Evolutionary conservation across 2,329 filamentous ascomycete species (phyloP).

Genomic region (Coniochaeta hoffmannii): DNA sequence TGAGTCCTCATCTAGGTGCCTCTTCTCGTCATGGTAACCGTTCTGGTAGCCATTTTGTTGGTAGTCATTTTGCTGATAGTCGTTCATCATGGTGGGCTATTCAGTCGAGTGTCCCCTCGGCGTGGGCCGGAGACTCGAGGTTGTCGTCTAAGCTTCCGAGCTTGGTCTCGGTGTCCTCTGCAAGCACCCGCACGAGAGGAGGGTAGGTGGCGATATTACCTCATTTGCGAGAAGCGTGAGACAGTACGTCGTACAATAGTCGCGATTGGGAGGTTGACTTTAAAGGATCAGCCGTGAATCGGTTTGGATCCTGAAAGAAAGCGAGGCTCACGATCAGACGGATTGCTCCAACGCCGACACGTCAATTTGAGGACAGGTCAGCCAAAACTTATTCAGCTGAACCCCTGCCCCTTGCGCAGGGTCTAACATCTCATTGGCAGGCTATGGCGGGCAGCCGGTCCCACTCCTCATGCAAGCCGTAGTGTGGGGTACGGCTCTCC

Average conservation of each 20-base stretch:
- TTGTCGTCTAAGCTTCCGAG: neutral
- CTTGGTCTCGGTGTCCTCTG: conserved; percentile 1
- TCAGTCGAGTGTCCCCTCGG: neutral
- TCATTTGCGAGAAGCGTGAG: neutral
- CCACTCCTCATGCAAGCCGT: neutral
- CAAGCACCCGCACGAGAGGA: conserved; percentile 1
- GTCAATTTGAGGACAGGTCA: conserved; percentile 3
- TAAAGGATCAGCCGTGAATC: neutral
- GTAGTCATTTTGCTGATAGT: neutral
- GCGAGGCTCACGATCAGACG: neutral
- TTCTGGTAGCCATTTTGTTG: conserved; percentile 37
- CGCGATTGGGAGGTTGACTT: neutral
- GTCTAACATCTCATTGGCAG: neutral
- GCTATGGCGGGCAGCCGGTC: neutral
- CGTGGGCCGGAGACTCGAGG: neutral
- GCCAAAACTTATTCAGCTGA: conserved; percentile 1
- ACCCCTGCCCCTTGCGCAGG: neutral
- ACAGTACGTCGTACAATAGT: neutral
- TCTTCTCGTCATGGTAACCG: conserved; percentile 51
- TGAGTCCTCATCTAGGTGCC: conserved; percentile 65
- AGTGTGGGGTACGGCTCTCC: neutral
- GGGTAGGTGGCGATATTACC: neutral
- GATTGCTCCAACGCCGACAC: neutral
- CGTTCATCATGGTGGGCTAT: neutral
- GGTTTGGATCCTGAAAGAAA: neutral